phyloP scores from a whole-genome alignment of 169 alveolate genomes.

The Plasmodium gonderi region DNA sequence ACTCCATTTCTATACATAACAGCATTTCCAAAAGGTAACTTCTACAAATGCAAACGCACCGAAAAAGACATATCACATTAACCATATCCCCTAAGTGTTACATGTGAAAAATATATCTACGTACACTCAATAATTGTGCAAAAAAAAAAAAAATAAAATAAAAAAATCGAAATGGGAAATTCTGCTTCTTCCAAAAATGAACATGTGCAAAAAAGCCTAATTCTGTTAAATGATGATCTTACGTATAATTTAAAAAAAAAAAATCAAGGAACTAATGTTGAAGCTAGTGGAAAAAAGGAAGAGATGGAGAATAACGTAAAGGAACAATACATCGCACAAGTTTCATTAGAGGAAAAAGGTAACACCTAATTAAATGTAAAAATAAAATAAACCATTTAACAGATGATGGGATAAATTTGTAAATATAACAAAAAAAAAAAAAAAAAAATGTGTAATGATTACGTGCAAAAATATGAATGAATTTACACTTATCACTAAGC shows the following conservation, averaged over 20 bases:
- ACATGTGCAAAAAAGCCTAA: slow-evolving; percentile 7
- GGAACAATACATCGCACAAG: background rate
- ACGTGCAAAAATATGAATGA: no score
- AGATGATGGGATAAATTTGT: background rate
- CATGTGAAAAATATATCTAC: background rate
- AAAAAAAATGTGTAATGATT: no score
- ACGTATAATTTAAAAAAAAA: background rate
- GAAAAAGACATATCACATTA: background rate
- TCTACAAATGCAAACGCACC: background rate
- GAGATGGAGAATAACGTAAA: background rate
- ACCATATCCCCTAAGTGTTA: background rate
- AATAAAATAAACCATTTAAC: background rate
- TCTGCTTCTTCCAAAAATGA: background rate
- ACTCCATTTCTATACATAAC: background rate
- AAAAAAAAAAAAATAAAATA: background rate
- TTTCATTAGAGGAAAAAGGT: background rate
- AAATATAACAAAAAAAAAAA: background rate
- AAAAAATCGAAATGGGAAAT: slow-evolving; percentile 54
- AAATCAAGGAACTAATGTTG: background rate
- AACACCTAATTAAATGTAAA: background rate
- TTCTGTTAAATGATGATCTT: slow-evolving; percentile 22
- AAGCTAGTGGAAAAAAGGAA: background rate
- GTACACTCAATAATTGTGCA: background rate
- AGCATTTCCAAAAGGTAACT: background rate
- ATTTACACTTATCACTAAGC: no score